Base-by-base conservation (phyloP, 2,329 filamentous ascomycete genomes). In the Fusarium illudens region DNA sequence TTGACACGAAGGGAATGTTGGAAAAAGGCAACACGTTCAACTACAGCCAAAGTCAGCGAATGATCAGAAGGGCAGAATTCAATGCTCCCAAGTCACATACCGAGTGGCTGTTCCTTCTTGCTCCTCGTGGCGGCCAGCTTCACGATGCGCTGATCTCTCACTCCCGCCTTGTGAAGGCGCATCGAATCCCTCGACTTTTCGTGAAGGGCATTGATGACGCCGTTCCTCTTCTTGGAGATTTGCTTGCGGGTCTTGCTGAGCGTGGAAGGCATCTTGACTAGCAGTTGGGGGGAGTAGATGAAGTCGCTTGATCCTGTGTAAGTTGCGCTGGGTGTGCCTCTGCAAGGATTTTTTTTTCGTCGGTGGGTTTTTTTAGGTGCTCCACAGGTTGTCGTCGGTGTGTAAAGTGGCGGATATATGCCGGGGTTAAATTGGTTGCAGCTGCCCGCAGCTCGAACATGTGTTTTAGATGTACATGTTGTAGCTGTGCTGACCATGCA, bases 111-210 rank as follows among this genome's bases (percentile, higher is more conserved):
- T 76, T 97, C 93, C 67, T 87, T 88, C 79, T 91, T 96, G 72
- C 86, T 86, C 73, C 92, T 87, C 34, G 89, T 83, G n/a, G 87
- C 81, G 20, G 89, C 86, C 58, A 94, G 82, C 77, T 90, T 91
- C 71, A 89, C 88, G 33, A 99, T 84, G 76, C 92, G 92, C 73
- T 96, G 90, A 75, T 97, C 94, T 79, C 96, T 87, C 67, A 90
- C 86, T 65, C 88, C 87, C 19, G 96, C 96, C 73, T 90, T 87
- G 77, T 93, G 91, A 67, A 98, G 83, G 53, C 93, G 88, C 75
- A 91, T 88, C 4, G 94, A 92, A 82, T 98, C 93, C 70, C 96
- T 87, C 64, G 94, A 97, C 77, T 93, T 93, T 79, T 94, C 91
- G 76, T 98, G 95, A 20, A 98, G 85, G 12, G 90, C 86, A 29